phyloP scores from a whole-genome alignment of 345 rosid species.

The Citrus sp. region DNA sequence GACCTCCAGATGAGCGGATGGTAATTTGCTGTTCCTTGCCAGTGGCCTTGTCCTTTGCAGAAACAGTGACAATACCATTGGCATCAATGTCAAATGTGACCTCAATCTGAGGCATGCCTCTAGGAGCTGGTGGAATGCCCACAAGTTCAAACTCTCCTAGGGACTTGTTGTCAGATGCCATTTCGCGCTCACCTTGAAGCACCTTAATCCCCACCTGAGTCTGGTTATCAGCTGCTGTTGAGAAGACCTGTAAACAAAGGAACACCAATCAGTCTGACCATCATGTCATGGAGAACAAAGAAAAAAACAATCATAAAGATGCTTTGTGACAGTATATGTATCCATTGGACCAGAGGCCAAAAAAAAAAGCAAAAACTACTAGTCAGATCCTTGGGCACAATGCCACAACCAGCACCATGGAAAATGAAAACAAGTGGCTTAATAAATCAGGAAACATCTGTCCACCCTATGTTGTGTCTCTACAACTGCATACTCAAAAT shows the following conservation, averaged over 20 bases:
- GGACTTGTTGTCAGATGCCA: conserved; percentile 80
- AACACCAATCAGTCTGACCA: neutral
- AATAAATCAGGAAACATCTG: neutral
- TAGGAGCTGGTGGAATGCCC: conserved; percentile 87
- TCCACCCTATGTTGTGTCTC: neutral
- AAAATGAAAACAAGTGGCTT: neutral
- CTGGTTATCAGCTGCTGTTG: conserved; percentile 91
- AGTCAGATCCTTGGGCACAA: neutral
- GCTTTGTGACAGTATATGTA: neutral
- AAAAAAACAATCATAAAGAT: neutral
- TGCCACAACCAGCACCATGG: too few species aligned
- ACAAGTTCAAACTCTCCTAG: conserved; percentile 81
- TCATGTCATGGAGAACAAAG: neutral
- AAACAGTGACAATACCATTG: conserved; percentile 84
- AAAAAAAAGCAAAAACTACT: neutral
- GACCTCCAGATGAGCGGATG: conserved; percentile 85
- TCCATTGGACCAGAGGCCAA: neutral
- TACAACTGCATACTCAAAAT: neutral
- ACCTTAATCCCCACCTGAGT: conserved; percentile 84
- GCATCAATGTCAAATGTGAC: conserved; percentile 94
- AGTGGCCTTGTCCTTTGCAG: conserved; percentile 86
- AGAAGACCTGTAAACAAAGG: conserved; percentile 54
- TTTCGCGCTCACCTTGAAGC: conserved; percentile 91
- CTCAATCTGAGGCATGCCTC: conserved; percentile 86
- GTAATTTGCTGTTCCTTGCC: conserved; percentile 82